phyloP scores from a whole-genome alignment of 805 yeast species.

The Yarrowia yakushimensis region DNA sequence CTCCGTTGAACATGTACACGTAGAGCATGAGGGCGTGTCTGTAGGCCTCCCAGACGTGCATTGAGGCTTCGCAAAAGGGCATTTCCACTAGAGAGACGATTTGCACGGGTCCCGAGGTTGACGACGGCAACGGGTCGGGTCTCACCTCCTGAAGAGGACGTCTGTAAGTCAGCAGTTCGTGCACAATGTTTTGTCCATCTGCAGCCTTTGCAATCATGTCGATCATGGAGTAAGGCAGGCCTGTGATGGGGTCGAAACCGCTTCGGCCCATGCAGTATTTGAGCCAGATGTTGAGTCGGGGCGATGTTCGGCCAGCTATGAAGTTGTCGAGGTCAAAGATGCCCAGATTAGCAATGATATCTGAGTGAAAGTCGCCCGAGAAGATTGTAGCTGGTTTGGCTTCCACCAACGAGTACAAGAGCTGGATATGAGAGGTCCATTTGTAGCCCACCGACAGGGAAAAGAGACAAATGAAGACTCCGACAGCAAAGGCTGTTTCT shows the following conservation, averaged over 20 bases:
- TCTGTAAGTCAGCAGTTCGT: neutral
- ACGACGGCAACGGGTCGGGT: neutral
- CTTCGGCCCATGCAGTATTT: conserved; percentile 18
- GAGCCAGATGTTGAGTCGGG: conserved; percentile 23
- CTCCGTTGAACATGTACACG: conserved; percentile 15
- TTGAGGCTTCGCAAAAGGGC: conserved; percentile 18
- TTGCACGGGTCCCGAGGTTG: neutral
- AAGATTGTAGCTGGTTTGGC: conserved; percentile 5
- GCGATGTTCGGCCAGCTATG: conserved; percentile 12
- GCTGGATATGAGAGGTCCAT: conserved; percentile 20
- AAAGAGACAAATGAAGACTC: conserved; percentile 17
- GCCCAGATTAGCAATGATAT: conserved; percentile 19
- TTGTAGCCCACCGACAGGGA: conserved; percentile 22
- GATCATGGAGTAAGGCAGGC: conserved; percentile 10
- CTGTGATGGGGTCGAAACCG: conserved; percentile 10
- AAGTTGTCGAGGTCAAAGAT: conserved; percentile 17
- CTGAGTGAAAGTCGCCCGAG: neutral
- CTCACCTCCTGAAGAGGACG: conserved; percentile 1
- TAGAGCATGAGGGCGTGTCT: conserved; percentile 13
- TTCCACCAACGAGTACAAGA: conserved; percentile 13
- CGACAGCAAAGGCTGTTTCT: conserved; percentile 20
- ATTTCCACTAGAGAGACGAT: neutral
- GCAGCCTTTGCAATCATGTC: conserved; percentile 7
- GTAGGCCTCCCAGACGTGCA: conserved; percentile 22
- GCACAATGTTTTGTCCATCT: conserved; percentile 14